Conservation (phyloP, 257 asterid genomes). For the Solanum corneliomulleri region DNA sequence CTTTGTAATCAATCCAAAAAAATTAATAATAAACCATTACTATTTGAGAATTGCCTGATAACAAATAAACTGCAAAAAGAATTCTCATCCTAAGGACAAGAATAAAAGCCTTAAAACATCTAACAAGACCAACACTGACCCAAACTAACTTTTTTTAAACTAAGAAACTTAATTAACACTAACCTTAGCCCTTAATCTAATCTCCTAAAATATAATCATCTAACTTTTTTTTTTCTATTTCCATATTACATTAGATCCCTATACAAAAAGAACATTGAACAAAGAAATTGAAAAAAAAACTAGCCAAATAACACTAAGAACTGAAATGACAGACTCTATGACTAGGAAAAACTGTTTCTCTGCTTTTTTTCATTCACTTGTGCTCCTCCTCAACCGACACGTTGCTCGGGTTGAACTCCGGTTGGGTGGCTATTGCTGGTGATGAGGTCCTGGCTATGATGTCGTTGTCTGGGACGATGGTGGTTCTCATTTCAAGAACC, state of each 20-base stretch:
- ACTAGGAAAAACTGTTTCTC: neutral
- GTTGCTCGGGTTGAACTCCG: slow-evolving; percentile 4
- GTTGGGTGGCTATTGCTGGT: slow-evolving; percentile 2
- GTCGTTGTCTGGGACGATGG: neutral
- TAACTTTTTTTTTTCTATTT: slow-evolving; percentile 7
- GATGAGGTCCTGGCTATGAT: neutral
- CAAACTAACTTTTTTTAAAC: slow-evolving; percentile 2
- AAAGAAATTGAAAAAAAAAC: slow-evolving; percentile 10
- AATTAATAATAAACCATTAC: slow-evolving; percentile 2
- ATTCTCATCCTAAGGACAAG: slow-evolving; percentile 15
- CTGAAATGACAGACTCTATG: neutral
- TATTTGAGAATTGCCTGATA: slow-evolving; percentile 13
- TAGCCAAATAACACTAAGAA: neutral
- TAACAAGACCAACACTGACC: slow-evolving; percentile 4
- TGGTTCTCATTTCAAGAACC: slow-evolving; percentile 43
- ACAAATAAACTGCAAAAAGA: slow-evolving; percentile 36
- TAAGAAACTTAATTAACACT: slow-evolving; percentile 5
- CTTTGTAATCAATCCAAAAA: too few relatives aligned
- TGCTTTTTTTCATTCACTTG: neutral
- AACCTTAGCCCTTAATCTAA: slow-evolving; percentile 11
- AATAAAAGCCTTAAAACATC: neutral
- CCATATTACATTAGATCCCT: slow-evolving; percentile 22
- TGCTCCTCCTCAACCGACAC: neutral
- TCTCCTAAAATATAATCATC: slow-evolving; percentile 16
- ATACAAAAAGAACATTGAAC: slow-evolving; percentile 36